Conservation (phyloP, 78 protist species). For the Dictyostelium purpureum region DNA sequence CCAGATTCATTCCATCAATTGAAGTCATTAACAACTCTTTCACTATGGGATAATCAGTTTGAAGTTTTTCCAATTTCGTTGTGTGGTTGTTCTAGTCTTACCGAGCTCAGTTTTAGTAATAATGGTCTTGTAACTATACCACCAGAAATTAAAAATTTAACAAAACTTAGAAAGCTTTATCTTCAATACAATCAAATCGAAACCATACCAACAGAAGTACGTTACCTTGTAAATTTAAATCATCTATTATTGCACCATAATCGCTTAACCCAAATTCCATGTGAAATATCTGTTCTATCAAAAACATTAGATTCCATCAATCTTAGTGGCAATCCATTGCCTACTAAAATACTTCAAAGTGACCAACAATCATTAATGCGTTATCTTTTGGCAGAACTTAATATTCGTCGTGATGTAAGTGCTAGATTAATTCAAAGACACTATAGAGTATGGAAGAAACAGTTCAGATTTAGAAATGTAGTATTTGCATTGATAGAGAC, state of each 20-base stretch:
- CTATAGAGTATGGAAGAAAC: slow-evolving; percentile 41
- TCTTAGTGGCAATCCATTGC: slow-evolving; percentile 48
- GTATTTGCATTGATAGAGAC: background rate
- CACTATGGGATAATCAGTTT: slow-evolving; percentile 56
- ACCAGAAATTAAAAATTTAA: background rate
- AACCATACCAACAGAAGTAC: slow-evolving; percentile 31
- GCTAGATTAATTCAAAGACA: slow-evolving; percentile 59
- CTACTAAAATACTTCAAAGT: background rate
- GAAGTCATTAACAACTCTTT: background rate
- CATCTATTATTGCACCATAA: slow-evolving; percentile 53
- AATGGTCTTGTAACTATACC: slow-evolving; percentile 6
- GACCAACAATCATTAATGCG: slow-evolving; percentile 8
- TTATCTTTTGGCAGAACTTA: background rate
- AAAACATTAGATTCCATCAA: slow-evolving; percentile 29
- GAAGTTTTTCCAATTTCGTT: slow-evolving; percentile 35
- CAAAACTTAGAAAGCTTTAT: slow-evolving; percentile 23
- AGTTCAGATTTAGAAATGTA: slow-evolving; percentile 18
- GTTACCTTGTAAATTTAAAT: slow-evolving; percentile 24
- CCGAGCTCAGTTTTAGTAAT: slow-evolving; percentile 46
- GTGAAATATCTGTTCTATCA: background rate
- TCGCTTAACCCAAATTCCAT: slow-evolving; percentile 6
- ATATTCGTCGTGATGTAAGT: slow-evolving; percentile 13
- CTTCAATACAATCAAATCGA: slow-evolving; percentile 67
- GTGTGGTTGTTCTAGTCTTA: background rate
- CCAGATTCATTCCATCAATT: slow-evolving; percentile 20